These are phyloP conservation scores for Liquidambar formosana DNA, from an alignment of 164 flowering plant genomes.

Conservation along the genomic window DNA sequence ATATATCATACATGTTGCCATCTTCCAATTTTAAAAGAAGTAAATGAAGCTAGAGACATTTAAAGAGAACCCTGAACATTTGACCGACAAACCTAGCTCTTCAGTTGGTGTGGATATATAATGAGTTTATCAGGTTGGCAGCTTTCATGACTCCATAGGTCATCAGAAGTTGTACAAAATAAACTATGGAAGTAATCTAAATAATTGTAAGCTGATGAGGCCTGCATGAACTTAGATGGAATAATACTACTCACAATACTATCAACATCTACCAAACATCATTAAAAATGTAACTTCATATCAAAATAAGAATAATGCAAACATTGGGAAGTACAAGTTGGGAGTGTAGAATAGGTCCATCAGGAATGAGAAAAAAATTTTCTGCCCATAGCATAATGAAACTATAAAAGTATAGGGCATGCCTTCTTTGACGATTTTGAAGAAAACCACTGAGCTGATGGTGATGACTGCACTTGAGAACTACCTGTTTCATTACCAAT, in stretches of 20 bases:
- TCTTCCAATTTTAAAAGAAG: too few species aligned
- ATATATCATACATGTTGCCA: too few species aligned
- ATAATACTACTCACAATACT: neutral
- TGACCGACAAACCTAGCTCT: too few species aligned
- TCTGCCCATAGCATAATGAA: neutral
- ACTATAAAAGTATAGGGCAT: neutral
- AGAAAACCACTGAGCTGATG: conserved; percentile 74
- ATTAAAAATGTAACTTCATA: neutral
- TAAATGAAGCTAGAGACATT: too few species aligned
- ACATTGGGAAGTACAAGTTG: neutral
- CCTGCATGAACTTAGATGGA: neutral
- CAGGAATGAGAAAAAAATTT: neutral
- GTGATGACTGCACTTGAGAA: conserved; percentile 41
- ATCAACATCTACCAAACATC: too few species aligned
- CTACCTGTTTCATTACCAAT: conserved; percentile 39
- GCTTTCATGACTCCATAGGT: too few species aligned
- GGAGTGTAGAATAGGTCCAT: neutral
- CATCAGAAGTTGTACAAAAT: too few species aligned
- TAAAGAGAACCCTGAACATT: too few species aligned
- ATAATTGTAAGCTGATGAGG: neutral
- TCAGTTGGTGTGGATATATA: too few species aligned
- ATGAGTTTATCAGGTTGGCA: too few species aligned
- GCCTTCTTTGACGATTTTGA: conserved; percentile 85
- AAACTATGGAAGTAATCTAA: too few species aligned
- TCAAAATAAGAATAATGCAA: neutral